phyloP scores from a whole-genome alignment of 148 eudicot species.

The Hydrangea macrophylla region DNA sequence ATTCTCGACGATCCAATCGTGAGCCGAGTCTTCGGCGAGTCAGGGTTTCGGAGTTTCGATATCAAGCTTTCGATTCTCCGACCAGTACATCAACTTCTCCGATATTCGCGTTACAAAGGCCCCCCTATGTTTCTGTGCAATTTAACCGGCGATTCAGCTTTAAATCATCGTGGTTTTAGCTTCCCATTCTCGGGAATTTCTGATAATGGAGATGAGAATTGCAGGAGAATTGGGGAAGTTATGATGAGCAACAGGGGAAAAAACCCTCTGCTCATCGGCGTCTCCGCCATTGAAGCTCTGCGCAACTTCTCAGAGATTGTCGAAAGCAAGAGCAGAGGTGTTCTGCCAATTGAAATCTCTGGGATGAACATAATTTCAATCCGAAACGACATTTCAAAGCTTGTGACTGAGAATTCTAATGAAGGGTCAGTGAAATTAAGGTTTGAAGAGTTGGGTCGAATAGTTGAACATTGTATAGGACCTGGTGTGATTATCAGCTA shows the following conservation, averaged over 20 bases:
- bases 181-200: slow-evolving; percentile 39
- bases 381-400: slow-evolving; percentile 41
- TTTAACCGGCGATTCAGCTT: slow-evolving; percentile 24
- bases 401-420: slow-evolving; percentile 30
- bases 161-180: slow-evolving; percentile 25
- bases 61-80: slow-evolving; percentile 63
- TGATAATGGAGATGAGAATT: slow-evolving; percentile 34
- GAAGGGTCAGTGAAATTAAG: slow-evolving; percentile 32
- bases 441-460: slow-evolving; percentile 43
- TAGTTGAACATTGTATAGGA: slow-evolving; percentile 40
- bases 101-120: slow-evolving; percentile 30
- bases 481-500: slow-evolving; percentile 51
- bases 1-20: slow-evolving; percentile 91
- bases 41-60: slow-evolving; percentile 77
- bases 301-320: slow-evolving; percentile 43
- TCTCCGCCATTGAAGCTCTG: slow-evolving; percentile 44
- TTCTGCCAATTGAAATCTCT: slow-evolving; percentile 39
- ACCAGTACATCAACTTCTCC: slow-evolving; percentile 51
- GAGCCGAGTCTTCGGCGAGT: slow-evolving; percentile 75
- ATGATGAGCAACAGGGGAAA: slow-evolving; percentile 42
- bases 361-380: slow-evolving; percentile 42
- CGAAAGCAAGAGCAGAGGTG: slow-evolving; percentile 29
- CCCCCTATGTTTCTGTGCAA: slow-evolving; percentile 41
- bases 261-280: slow-evolving; percentile 67
- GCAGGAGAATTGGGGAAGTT: slow-evolving; percentile 55